Conservation (phyloP, 108 stramenopile genomes). For the Cylindrotheca closterium region DNA sequence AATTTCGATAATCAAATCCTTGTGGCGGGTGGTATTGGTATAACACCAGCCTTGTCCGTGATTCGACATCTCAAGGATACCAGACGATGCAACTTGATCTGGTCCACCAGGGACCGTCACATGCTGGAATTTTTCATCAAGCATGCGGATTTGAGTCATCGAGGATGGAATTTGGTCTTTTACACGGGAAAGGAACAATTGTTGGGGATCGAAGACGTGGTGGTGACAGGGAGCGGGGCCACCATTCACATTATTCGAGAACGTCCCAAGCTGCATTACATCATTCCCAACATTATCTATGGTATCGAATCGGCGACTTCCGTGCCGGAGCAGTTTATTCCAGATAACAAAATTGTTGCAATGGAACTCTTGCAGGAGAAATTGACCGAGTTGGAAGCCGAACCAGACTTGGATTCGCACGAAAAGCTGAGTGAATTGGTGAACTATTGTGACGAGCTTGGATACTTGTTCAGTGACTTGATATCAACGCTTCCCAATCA, state of each 20-base stretch:
- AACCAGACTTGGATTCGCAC: not conserved
- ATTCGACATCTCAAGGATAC: slow-evolving; percentile 28
- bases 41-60: slow-evolving; percentile 43
- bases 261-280: slow-evolving; percentile 32
- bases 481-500: not conserved
- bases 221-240: not conserved
- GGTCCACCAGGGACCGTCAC: slow-evolving; percentile 28
- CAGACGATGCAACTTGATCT: slow-evolving; percentile 35
- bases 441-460: not conserved
- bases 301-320: slow-evolving; percentile 32
- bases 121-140: slow-evolving; percentile 49
- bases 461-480: not conserved
- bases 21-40: slow-evolving; percentile 43
- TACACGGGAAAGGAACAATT: slow-evolving; percentile 39
- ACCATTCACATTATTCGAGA: slow-evolving; percentile 32
- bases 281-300: slow-evolving; percentile 40
- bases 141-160: slow-evolving; percentile 21
- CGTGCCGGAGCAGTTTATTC: slow-evolving; percentile 27
- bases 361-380: slow-evolving; percentile 1
- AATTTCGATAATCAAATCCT: slow-evolving; percentile 9
- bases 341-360: not conserved
- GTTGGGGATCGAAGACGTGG: slow-evolving; percentile 4
- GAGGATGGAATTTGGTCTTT: slow-evolving; percentile 38
- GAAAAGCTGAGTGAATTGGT: slow-evolving; percentile 1
- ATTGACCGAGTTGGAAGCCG: not conserved